Percentiles rank a stretch among this genome's conserved stretches.
Evolutionary conservation across 345 rosid genomes (phyloP).

Genomic region (Gossypium mustelinum): DNA sequence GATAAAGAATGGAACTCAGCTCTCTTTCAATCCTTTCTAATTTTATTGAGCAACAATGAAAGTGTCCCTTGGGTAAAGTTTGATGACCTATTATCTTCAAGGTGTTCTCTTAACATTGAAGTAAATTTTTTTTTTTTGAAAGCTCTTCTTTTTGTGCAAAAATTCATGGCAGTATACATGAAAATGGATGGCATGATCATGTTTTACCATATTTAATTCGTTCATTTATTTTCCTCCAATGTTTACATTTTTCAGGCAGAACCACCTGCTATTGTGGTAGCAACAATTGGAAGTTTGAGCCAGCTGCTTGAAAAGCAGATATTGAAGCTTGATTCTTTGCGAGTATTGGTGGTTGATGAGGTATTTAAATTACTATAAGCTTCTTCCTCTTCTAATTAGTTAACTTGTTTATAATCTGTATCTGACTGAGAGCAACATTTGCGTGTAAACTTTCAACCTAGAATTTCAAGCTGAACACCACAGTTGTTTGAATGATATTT

Average conservation of each 20-base stretch:
- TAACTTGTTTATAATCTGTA: slow-evolving; percentile 3
- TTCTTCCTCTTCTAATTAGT: neutral
- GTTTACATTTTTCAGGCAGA: slow-evolving; percentile 61
- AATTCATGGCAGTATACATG: neutral
- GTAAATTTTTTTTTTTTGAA: neutral
- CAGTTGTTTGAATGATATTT: neutral
- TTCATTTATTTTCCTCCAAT: slow-evolving; percentile 5
- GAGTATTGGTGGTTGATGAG: slow-evolving; percentile 84
- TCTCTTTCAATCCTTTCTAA: neutral
- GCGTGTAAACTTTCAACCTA: neutral
- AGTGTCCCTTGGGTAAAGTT: neutral
- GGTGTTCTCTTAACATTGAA: neutral
- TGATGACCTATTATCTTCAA: neutral
- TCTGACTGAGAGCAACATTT: neutral
- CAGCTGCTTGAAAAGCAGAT: slow-evolving; percentile 74
- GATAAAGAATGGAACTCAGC: neutral
- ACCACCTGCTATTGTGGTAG: slow-evolving; percentile 82
- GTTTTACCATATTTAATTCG: neutral
- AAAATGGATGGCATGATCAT: neutral
- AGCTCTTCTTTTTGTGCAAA: neutral
- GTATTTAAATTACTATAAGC: slow-evolving; percentile 28
- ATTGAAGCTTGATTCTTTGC: slow-evolving; percentile 65
- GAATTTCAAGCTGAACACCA: neutral
- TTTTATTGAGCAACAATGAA: neutral
- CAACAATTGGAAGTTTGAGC: slow-evolving; percentile 79